Conservation (phyloP, 2,329 filamentous ascomycete genomes). For the Cladophialophora chaetospira region DNA sequence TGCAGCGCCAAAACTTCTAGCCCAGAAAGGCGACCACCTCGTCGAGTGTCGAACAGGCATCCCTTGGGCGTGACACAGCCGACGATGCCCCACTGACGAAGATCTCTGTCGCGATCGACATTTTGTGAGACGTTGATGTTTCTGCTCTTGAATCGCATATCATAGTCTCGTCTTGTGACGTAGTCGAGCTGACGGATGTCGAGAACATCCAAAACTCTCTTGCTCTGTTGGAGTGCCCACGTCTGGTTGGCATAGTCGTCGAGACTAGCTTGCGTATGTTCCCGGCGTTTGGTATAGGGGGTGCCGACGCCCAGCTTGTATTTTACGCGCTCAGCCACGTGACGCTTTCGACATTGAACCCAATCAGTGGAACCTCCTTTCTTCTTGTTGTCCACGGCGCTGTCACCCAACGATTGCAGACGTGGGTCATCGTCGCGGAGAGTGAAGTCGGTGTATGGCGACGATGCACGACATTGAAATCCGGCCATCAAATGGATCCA, state of each 20-base stretch:
- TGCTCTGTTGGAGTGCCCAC: constrained; percentile 55
- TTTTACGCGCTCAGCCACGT: constrained; percentile 56
- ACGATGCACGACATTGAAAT: constrained; percentile 61
- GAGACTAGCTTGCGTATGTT: constrained; percentile 54
- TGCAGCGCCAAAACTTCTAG: constrained; percentile 67
- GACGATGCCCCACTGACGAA: constrained; percentile 56
- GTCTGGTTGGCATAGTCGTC: constrained; percentile 58
- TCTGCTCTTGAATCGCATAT: constrained; percentile 59
- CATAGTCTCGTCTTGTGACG: constrained; percentile 50
- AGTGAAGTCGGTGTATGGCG: constrained; percentile 64
- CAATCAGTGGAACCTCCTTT: constrained; percentile 49
- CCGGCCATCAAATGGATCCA: constrained; percentile 52
- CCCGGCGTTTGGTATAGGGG: constrained; percentile 63
- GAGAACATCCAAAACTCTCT: constrained; percentile 66
- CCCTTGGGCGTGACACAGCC: constrained; percentile 70
- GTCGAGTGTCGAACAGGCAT: constrained; percentile 61
- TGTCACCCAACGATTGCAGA: constrained; percentile 37
- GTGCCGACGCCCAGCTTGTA: constrained; percentile 56
- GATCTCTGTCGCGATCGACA: constrained; percentile 61
- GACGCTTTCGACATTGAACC: constrained; percentile 60
- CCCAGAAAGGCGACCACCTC: constrained; percentile 63
- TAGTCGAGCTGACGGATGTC: constrained; percentile 63
- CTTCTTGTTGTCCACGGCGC: constrained; percentile 42
- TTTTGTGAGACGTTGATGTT: constrained; percentile 71
- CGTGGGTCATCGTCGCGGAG: constrained; percentile 57